Evolutionary conservation across 129 eudicot species (phyloP).

Genomic region (Tagetes erecta): DNA sequence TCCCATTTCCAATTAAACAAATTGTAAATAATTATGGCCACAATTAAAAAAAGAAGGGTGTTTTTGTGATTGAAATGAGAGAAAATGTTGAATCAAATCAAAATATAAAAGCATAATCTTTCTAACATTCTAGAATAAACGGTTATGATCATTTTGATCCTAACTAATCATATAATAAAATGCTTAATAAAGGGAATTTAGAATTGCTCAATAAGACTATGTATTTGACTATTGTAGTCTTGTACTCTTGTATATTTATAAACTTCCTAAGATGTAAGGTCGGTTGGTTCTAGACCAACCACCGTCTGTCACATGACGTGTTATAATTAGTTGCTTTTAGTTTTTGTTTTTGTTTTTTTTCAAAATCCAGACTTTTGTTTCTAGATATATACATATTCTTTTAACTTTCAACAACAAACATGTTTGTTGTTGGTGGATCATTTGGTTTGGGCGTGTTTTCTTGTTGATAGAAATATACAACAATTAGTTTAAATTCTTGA

Average conservation of each 20-base stretch:
- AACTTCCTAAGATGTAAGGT: too few species aligned
- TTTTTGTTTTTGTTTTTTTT: too few species aligned
- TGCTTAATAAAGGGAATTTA: neutral
- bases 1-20: slow-evolving; percentile 21
- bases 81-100: neutral
- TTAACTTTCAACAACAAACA: too few species aligned
- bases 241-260: neutral
- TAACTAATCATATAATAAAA: neutral
- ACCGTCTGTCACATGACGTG: too few species aligned
- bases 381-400: too few species aligned
- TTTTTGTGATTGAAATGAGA: neutral
- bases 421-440: too few species aligned
- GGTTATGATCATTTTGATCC: neutral
- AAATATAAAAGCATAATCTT: slow-evolving; percentile 1
- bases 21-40: slow-evolving; percentile 24
- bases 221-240: neutral
- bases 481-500: too few species aligned
- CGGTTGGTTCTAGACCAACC: too few species aligned
- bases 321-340: too few species aligned
- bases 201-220: neutral
- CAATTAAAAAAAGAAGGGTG: neutral
- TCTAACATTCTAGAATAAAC: neutral
- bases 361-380: too few species aligned
- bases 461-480: too few species aligned
- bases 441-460: too few species aligned